These are phyloP conservation scores for Diaporthe humulicola DNA, from an alignment of 2,329 filamentous ascomycete genomes.

Conservation along the genomic window DNA sequence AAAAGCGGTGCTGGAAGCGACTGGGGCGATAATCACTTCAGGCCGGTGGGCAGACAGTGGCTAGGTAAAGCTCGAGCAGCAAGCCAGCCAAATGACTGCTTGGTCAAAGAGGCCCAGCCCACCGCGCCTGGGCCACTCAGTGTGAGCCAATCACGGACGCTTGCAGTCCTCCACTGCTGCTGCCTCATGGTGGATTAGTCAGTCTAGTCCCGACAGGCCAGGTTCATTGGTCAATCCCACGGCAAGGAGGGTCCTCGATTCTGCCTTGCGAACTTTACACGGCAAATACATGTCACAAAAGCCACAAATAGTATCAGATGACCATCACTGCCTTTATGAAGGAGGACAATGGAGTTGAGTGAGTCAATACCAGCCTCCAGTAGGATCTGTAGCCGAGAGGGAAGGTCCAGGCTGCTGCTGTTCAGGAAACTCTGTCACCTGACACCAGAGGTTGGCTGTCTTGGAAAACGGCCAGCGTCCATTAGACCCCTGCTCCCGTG, in stretches of 20 bases:
- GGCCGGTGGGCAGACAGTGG: slow-evolving; percentile 21
- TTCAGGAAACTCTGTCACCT: background rate
- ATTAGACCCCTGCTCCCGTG: background rate
- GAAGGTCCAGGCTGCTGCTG: background rate
- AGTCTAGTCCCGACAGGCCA: background rate
- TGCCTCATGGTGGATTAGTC: slow-evolving; percentile 27
- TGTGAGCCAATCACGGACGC: background rate
- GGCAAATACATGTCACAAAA: slow-evolving; percentile 1
- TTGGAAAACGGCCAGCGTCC: background rate
- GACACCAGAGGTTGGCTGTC: background rate
- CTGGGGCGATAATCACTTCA: slow-evolving; percentile 17
- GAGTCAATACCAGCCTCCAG: background rate
- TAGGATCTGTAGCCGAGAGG: background rate
- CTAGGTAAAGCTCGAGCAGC: background rate
- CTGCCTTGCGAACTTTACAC: background rate
- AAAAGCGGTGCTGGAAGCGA: slow-evolving; percentile 27
- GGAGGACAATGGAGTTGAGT: background rate
- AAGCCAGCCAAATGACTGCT: background rate
- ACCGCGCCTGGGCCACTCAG: background rate
- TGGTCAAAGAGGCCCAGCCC: slow-evolving; percentile 15
- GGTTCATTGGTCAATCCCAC: slow-evolving; percentile 4
- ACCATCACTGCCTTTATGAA: slow-evolving; percentile 9
- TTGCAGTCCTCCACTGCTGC: background rate
- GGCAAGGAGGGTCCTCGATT: background rate
- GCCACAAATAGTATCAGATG: slow-evolving; percentile 10